A percentile compares a stretch with the other conserved stretches of the same genome.
Conservation (phyloP, 176 grass and related monocot species). For the Triticum monococcum region DNA sequence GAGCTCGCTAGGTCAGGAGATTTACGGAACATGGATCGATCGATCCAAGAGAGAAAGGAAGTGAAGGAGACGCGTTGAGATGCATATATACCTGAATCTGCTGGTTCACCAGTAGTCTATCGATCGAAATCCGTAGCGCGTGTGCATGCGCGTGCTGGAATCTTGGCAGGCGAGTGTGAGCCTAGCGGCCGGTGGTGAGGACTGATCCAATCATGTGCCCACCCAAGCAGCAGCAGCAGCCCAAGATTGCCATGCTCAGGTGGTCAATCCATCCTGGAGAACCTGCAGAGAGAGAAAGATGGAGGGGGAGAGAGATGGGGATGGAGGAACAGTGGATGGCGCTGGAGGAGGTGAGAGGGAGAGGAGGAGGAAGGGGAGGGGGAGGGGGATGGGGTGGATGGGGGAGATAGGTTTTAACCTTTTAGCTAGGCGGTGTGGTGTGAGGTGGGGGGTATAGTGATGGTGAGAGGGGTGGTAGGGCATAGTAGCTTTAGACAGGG, state of each 20-base stretch:
- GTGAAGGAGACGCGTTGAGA: background rate
- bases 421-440: slow-evolving; percentile 23
- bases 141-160: slow-evolving; percentile 12
- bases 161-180: slow-evolving; percentile 3
- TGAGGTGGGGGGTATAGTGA: background rate
- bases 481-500: slow-evolving; percentile 15
- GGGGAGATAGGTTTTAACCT: slow-evolving; percentile 45
- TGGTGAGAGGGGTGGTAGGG: slow-evolving; percentile 24
- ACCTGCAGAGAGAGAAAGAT: slow-evolving; percentile 17
- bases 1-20: slow-evolving; percentile 22
- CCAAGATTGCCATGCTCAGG: slow-evolving; percentile 25
- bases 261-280: slow-evolving; percentile 48
- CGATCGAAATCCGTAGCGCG: background rate
- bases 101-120: background rate
- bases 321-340: slow-evolving; percentile 44
- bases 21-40: background rate
- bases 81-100: slow-evolving; percentile 10
- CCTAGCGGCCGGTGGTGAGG: slow-evolving; percentile 4
- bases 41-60: background rate
- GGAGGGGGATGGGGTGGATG: slow-evolving; percentile 8
- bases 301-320: background rate
- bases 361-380: background rate
- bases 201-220: slow-evolving; percentile 27
- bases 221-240: background rate
- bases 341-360: slow-evolving; percentile 16